Evolutionary conservation across 495 filamentous ascomycete genomes (phyloP), one percentile per base, ranked within the genome.

Genomic region (Daldinia childiae): DNA sequence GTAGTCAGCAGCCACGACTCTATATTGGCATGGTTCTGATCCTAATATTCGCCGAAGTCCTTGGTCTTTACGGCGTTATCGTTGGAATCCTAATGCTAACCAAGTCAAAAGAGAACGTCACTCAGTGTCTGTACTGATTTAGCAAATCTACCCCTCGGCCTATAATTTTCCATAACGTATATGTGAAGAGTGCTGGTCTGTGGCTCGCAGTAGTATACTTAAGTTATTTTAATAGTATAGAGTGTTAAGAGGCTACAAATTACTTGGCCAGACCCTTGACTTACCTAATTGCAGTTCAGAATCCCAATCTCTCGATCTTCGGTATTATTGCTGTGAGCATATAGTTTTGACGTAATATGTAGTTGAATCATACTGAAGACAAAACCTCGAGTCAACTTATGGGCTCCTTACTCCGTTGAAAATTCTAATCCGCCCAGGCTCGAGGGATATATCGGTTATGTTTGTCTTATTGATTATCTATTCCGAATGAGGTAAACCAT

Each of bases 1-100:
- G 92, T 75, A 92, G 95, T 84, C 89, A 90, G 75, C 94, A 98
- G 80, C 92, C 90, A 14, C 87, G 93, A 52, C 88, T 97, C 26
- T 98, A 94, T 77, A 91, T 96, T 36, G 94, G 95, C 70, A 96
- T 97, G 93, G 93, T 97, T 69, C 80, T 97, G 72, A 95, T 98
- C 69, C 82, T 98, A 73, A 97, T 97, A 84, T 97, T 97, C 75
- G 92, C 90, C 34, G 94, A 98, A 81, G 94, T 97, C 38, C 81
- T 98, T 67, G 93, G 94, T 30, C 84, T 96, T 54, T 95, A 83
- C 62, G 81, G 81, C 0, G 79, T 81, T 2, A 79, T 83, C 19
- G 81, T 82, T 12, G 72, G 75, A 1, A 82, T 83, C 17, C 59
- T 83, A 39, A 82, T 81, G 81, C 60, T 82, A 61, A 82, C 80